Evolutionary conservation across 2,329 filamentous ascomycete species (phyloP).

Genomic region (Penicillium decumbens): DNA sequence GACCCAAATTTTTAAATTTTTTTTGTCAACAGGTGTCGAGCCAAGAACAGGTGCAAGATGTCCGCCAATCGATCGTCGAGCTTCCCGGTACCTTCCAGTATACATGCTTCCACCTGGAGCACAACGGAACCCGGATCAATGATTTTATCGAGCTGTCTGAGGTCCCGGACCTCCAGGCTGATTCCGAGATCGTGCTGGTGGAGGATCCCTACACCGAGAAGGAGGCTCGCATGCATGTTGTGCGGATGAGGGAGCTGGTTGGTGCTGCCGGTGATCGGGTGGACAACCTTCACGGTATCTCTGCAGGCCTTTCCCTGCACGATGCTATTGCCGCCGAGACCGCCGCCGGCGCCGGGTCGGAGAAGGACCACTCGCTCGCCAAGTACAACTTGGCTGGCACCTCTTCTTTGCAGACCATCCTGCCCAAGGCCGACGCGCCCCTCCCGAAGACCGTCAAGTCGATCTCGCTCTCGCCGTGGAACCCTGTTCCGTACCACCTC

Average conservation of each 20-base stretch:
- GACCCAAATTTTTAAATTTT: slow-evolving; percentile 7
- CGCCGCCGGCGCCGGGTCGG: slow-evolving; percentile 36
- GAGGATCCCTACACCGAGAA: slow-evolving; percentile 98
- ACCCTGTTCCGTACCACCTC: slow-evolving; percentile 87
- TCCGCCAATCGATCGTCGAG: slow-evolving; percentile 94
- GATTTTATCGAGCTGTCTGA: slow-evolving; percentile 92
- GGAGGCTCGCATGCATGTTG: slow-evolving; percentile 90
- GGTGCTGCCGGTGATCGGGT: slow-evolving; percentile 85
- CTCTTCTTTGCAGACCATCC: slow-evolving; percentile 63
- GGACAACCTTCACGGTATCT: slow-evolving; percentile 78
- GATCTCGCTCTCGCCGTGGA: slow-evolving; percentile 87
- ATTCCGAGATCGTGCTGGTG: slow-evolving; percentile 74
- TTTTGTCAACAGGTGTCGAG: slow-evolving; percentile 63
- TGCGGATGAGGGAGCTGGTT: slow-evolving; percentile 86
- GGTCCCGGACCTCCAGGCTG: slow-evolving; percentile 69
- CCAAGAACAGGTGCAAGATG: slow-evolving; percentile 95
- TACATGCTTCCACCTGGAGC: slow-evolving; percentile 97
- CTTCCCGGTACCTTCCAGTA: slow-evolving; percentile 90
- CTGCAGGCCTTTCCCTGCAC: slow-evolving; percentile 79
- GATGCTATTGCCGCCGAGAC: slow-evolving; percentile 62
- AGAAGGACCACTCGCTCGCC: slow-evolving; percentile 54
- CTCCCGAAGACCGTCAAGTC: slow-evolving; percentile 88
- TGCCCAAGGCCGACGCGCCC: slow-evolving; percentile 62
- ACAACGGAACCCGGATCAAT: slow-evolving; percentile 83
- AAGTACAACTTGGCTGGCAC: slow-evolving; percentile 73